Conservation (phyloP, 2,329 filamentous ascomycete genomes). For the Fusarium hainanense region DNA sequence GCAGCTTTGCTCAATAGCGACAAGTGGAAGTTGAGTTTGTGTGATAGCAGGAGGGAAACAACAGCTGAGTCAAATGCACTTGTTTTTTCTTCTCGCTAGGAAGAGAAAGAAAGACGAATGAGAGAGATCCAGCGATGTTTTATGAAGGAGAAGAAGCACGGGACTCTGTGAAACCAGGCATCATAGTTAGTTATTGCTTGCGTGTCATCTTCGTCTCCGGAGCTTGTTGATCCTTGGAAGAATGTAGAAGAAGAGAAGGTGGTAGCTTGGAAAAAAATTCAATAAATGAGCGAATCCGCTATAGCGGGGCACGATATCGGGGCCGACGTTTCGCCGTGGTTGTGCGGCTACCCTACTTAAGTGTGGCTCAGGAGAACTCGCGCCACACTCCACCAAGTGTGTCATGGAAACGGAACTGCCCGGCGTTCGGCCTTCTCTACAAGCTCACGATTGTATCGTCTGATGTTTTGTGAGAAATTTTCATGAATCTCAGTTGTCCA, state of each 20-base stretch:
- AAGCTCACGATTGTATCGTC: slow-evolving; percentile 27
- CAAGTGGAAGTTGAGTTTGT: slow-evolving; percentile 5
- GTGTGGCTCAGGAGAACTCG: slow-evolving; percentile 17
- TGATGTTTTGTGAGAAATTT: slow-evolving; percentile 21
- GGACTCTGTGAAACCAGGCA: slow-evolving; percentile 43
- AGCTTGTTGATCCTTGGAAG: slow-evolving; percentile 39
- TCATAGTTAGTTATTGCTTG: slow-evolving; percentile 49
- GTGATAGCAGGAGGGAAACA: slow-evolving; percentile 27
- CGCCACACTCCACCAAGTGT: slow-evolving; percentile 28
- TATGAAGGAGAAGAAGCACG: slow-evolving; percentile 36
- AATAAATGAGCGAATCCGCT: slow-evolving; percentile 41
- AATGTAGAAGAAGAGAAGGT: slow-evolving; percentile 34
- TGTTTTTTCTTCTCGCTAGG: neutral
- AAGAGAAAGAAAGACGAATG: slow-evolving; percentile 15
- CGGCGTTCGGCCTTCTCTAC: slow-evolving; percentile 25
- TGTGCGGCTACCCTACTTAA: neutral
- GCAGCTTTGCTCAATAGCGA: slow-evolving; percentile 48
- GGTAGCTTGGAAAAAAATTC: slow-evolving; percentile 35
- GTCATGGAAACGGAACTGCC: slow-evolving; percentile 38
- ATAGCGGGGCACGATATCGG: slow-evolving; percentile 38
- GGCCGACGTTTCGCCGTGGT: slow-evolving; percentile 30
- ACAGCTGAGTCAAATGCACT: slow-evolving; percentile 24
- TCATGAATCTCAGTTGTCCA: neutral
- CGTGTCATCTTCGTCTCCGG: slow-evolving; percentile 50
- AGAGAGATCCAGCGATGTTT: slow-evolving; percentile 21